Evolutionary conservation across 805 yeast genomes (phyloP), one percentile per base, ranked within the genome.

Genomic region (Pichia paraexigua): DNA sequence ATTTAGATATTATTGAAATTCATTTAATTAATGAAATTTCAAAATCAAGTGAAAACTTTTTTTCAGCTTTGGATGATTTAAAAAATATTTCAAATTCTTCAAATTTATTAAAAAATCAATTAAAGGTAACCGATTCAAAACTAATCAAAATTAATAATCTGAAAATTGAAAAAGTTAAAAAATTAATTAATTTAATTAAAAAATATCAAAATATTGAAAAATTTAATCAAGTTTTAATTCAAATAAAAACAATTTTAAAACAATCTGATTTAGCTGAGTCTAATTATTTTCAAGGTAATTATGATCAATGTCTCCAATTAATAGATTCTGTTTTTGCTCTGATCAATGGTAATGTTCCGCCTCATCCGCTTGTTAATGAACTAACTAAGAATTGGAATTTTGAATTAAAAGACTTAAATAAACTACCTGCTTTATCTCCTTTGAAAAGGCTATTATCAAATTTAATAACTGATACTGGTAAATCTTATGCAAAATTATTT

Each of bases 1-100:
- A 90, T 61, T 72, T 94, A 50, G 98, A 94, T 63, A 75, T 82
- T 0, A 89, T 92, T 1, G 99, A 92, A 67, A 73, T 87, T 39
- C 83, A 85, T 54, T 69, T 92, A 42, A 85, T 91, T 20, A 75
- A 79, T 41, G 96, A 90, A 65, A 89, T 94, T 32, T 85, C 96
- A 4, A 78, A 79, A 56, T 85, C 96, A 0, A 87, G 97, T 0
- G 80, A 82, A 49, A 82, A 91, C 9, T 92, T 94, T 62, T 90
- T 90, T 67, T 80, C 80, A 48, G 91, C 97, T 0, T 71, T 95
- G 50, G 87, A 83, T 49, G 95, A 89, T 56, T 76, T 94, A 51
- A 82, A 82, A 59, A 73, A 71, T 9, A 81, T 91, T 37, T 78
- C 82, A 46, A 62, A 66, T 2, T 78, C 77, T 55, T 79, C 91